These are phyloP conservation scores for Exophiala spinifera DNA, from an alignment of 2,329 filamentous ascomycete genomes.

Conservation along the genomic window DNA sequence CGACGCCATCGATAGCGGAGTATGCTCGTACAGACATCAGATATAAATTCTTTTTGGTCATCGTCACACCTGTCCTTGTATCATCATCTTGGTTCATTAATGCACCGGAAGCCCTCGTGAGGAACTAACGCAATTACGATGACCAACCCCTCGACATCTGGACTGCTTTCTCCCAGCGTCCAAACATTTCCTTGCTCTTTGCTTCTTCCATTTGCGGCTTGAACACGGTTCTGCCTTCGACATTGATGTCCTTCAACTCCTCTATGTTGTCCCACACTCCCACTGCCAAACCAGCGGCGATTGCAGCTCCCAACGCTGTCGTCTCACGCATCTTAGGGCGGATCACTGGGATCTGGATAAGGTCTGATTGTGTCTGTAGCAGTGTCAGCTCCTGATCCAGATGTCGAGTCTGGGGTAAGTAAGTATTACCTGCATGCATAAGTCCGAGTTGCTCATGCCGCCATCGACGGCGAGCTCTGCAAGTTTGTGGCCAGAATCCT, in stretches of 20 bases:
- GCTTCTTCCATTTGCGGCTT: constrained; percentile 49
- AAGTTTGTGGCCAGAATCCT: constrained; percentile 73
- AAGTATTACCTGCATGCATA: constrained; percentile 66
- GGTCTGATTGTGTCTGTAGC: constrained; percentile 69
- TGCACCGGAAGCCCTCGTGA: constrained; percentile 19
- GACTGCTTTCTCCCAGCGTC: constrained; percentile 71
- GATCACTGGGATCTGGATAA: constrained; percentile 78
- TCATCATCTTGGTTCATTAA: constrained; percentile 12
- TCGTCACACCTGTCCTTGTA: not conserved
- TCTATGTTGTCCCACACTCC: constrained; percentile 73
- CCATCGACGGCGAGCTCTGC: constrained; percentile 78
- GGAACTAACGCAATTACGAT: constrained; percentile 34
- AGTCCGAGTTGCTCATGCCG: constrained; percentile 81
- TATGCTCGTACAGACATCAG: not conserved
- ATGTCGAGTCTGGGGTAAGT: not conserved
- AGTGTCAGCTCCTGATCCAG: not conserved
- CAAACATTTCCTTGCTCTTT: constrained; percentile 60
- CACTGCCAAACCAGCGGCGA: constrained; percentile 84
- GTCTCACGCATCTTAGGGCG: constrained; percentile 86
- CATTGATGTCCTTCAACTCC: constrained; percentile 71
- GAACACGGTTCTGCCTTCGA: constrained; percentile 66
- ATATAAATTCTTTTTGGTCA: not conserved
- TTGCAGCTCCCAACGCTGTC: constrained; percentile 81
- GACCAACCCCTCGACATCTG: constrained; percentile 58
- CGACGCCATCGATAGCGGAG: not conserved